These are phyloP conservation scores for Coemansia sp. DNA, from an alignment of 192 early-diverging fungal genomes.

Conservation along the genomic window DNA sequence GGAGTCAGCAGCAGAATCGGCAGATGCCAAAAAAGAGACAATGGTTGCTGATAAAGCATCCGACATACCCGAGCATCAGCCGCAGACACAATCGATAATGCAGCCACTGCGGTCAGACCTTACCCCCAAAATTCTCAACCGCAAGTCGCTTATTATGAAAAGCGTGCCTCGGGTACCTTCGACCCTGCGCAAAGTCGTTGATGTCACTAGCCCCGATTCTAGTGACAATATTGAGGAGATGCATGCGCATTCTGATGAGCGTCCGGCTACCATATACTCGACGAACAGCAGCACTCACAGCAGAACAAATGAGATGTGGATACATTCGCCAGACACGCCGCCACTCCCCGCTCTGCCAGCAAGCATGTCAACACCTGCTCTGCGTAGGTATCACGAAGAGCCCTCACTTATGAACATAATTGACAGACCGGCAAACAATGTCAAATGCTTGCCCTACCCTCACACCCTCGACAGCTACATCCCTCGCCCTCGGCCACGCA, in stretches of 20 bases:
- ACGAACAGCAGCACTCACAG: neutral
- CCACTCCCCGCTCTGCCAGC: conserved; percentile 5
- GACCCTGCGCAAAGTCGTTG: conserved; percentile 30
- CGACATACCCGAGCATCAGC: neutral
- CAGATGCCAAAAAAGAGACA: too few species aligned
- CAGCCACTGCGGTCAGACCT: neutral
- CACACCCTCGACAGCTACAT: conserved; percentile 38
- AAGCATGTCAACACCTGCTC: conserved; percentile 4
- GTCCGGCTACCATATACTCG: neutral
- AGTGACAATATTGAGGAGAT: neutral
- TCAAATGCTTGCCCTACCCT: conserved; percentile 28
- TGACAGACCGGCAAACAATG: conserved; percentile 14
- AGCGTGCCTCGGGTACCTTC: conserved; percentile 43
- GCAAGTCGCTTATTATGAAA: conserved; percentile 17
- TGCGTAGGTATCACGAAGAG: conserved; percentile 32
- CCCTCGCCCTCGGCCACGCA: conserved; percentile 30
- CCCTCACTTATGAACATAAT: conserved; percentile 16
- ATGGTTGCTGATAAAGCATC: too few species aligned
- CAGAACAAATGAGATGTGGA: neutral
- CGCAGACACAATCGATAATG: neutral
- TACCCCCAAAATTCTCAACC: neutral
- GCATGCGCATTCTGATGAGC: neutral
- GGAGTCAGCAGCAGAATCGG: too few species aligned
- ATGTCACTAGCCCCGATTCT: conserved; percentile 4
- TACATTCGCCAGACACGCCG: conserved; percentile 2